phyloP scores from a whole-genome alignment of 345 rosid genomes.

The Salix exigua region DNA sequence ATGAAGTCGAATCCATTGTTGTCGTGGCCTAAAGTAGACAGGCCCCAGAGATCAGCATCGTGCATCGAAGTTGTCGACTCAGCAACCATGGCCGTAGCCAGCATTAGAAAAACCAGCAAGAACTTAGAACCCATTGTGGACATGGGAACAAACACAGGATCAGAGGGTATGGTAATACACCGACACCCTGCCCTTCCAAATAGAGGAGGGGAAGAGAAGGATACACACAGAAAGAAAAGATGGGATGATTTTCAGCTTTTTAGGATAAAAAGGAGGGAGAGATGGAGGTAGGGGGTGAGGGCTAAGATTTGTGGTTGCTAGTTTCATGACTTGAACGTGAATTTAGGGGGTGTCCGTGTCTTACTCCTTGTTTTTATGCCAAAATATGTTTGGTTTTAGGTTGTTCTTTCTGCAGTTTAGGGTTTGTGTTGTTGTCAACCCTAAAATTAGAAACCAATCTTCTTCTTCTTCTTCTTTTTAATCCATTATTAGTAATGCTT shows the following conservation, averaged over 20 bases:
- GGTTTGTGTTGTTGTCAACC: no score
- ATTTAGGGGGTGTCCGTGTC: slow-evolving; percentile 12
- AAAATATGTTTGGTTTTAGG: neutral
- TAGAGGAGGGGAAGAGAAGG: slow-evolving; percentile 28
- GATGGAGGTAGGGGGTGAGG: neutral
- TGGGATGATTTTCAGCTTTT: neutral
- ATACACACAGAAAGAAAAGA: slow-evolving; percentile 24
- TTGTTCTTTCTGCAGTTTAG: no score
- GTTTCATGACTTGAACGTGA: neutral
- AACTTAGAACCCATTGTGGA: slow-evolving; percentile 36
- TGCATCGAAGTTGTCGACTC: slow-evolving; percentile 13
- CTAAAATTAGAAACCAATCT: no score
- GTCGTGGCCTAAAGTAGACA: neutral
- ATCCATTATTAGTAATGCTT: no score
- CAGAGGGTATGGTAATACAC: neutral
- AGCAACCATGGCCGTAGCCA: slow-evolving; percentile 22
- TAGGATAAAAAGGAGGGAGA: no score
- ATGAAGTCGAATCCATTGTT: neutral
- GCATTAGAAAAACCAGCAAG: slow-evolving; percentile 30
- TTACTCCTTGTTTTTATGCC: slow-evolving; percentile 4
- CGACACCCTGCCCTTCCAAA: slow-evolving; percentile 31
- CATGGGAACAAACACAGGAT: neutral
- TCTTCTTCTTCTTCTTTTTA: no score
- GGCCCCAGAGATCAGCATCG: neutral
- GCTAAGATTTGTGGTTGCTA: slow-evolving; percentile 28